Percentiles rank a stretch among this genome's conserved stretches.
Conservation (phyloP, 2,329 filamentous ascomycete species). For the Leptodontidium sp. region DNA sequence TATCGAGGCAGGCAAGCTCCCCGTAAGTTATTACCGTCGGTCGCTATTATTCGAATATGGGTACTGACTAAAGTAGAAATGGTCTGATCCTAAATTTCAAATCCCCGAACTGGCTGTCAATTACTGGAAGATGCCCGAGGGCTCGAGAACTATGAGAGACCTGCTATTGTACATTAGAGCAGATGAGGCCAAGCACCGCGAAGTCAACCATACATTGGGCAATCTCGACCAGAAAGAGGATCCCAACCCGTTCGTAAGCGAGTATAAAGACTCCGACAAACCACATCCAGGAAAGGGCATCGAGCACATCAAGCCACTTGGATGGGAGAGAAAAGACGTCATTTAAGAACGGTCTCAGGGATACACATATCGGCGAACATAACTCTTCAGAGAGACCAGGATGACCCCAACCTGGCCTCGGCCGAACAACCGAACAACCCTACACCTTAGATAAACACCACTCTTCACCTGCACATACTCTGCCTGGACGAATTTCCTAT, state of each 20-base stretch:
- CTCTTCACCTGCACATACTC: slow-evolving; percentile 28
- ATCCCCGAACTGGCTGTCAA: slow-evolving; percentile 89
- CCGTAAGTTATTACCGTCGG: slow-evolving; percentile 46
- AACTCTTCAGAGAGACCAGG: neutral
- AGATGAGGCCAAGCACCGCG: slow-evolving; percentile 88
- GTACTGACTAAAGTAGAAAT: slow-evolving; percentile 55
- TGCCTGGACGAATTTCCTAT: slow-evolving; percentile 14
- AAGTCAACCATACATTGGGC: slow-evolving; percentile 93
- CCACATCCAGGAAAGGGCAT: slow-evolving; percentile 77
- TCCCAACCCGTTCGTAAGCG: slow-evolving; percentile 89
- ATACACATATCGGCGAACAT: neutral
- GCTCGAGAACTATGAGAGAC: slow-evolving; percentile 82
- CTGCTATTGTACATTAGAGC: slow-evolving; percentile 87
- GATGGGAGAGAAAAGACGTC: slow-evolving; percentile 86
- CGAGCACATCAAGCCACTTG: slow-evolving; percentile 67
- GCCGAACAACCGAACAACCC: neutral
- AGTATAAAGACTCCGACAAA: slow-evolving; percentile 74
- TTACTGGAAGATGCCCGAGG: slow-evolving; percentile 96
- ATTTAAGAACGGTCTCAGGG: slow-evolving; percentile 52
- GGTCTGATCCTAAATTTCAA: slow-evolving; percentile 72
- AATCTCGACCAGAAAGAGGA: slow-evolving; percentile 89
- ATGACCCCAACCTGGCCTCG: too few species aligned
- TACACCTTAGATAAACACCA: slow-evolving; percentile 2
- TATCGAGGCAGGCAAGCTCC: slow-evolving; percentile 83
- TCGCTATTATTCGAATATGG: neutral